Evolutionary conservation across 257 asterid genomes (phyloP), one percentile per base, ranked within the genome.

Genomic region (Lithospermum erythrorhizon): DNA sequence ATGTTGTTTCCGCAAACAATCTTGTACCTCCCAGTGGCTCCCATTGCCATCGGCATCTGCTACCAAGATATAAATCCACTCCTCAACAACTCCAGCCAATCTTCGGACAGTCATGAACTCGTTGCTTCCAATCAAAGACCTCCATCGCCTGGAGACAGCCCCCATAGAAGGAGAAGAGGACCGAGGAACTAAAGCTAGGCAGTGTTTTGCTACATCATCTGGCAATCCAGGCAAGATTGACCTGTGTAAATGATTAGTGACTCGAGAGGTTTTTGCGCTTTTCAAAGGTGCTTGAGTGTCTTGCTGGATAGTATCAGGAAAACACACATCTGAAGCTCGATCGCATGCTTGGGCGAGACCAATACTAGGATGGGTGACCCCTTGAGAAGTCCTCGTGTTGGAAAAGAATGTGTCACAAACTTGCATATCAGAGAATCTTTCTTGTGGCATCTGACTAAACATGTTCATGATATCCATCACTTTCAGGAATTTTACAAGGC

Each of bases 141-240:
- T 85, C 97, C 97, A 90, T 21, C 67, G 62, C 74, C 79, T 90
- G 72, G 79, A 80, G 25, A 87, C 97, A 45, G 78, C 83, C 37
- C 86, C 94, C 85, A 90, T 76, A 18, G 72, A 80, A 16, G 95
- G 95, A 65, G 79, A 70, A 60, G 72, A 51, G 22, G 89, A 66
- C 8, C 87, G 89, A 23, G 96, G 94, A 66, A 90, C 87, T 35
- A 90, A 94, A 41, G 87, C 86, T 58, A 87, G 90, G 71, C 96
- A 85, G 64, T 79, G 72, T 70, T 80, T 87, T 17, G 94, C 80
- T 27, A 90, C 87, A 65, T 85, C 96, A 70, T 90, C 95, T 18
- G 94, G 91, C 75, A 87, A 76, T 59, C 94, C 96, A 63, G 91
- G 89, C 78, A 87, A 76, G 68, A 87, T 73, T 21, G 86, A 75